Evolutionary conservation across 2,329 filamentous ascomycete species (phyloP).

Genomic region (Trichocomaceae sp.): DNA sequence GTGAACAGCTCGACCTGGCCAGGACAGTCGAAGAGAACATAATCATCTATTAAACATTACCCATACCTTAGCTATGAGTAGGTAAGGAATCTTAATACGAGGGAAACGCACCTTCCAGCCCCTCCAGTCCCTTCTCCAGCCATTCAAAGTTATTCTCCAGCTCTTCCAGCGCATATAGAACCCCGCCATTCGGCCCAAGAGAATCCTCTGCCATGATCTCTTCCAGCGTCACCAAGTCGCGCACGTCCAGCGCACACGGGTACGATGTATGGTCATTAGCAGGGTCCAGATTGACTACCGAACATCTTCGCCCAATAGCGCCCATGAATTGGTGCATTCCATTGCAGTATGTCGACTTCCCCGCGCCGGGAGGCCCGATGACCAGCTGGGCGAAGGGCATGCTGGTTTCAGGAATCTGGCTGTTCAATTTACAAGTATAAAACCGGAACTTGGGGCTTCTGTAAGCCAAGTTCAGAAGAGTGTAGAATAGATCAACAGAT

Average conservation of each 20-base stretch:
- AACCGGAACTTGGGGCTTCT: too few relatives aligned
- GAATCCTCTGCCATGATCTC: conserved; percentile 91
- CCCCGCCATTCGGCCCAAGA: conserved; percentile 84
- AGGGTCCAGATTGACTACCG: conserved; percentile 91
- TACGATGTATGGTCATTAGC: conserved; percentile 92
- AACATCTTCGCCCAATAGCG: conserved; percentile 90
- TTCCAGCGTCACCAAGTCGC: conserved; percentile 80
- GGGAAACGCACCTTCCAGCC: conserved; percentile 53
- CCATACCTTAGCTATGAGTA: conserved; percentile 1
- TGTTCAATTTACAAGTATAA: too few relatives aligned
- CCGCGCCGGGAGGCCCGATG: conserved; percentile 87
- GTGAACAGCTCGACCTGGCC: conserved; percentile 97
- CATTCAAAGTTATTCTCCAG: conserved; percentile 91
- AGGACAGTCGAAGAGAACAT: conserved; percentile 90
- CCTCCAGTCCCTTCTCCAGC: conserved; percentile 73
- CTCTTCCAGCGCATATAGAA: conserved; percentile 91
- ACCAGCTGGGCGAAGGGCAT: conserved; percentile 70
- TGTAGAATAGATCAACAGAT: background rate
- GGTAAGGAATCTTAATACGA: background rate
- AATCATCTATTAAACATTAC: conserved; percentile 58
- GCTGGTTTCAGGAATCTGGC: conserved; percentile 2
- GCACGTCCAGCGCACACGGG: conserved; percentile 82
- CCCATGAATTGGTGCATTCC: conserved; percentile 98
- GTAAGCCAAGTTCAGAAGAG: conserved; percentile 2
- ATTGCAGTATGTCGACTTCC: conserved; percentile 98